Evolutionary conservation across 1,284 basidiomycete species (phyloP).

Genomic region (Phenoliferia sp.): DNA sequence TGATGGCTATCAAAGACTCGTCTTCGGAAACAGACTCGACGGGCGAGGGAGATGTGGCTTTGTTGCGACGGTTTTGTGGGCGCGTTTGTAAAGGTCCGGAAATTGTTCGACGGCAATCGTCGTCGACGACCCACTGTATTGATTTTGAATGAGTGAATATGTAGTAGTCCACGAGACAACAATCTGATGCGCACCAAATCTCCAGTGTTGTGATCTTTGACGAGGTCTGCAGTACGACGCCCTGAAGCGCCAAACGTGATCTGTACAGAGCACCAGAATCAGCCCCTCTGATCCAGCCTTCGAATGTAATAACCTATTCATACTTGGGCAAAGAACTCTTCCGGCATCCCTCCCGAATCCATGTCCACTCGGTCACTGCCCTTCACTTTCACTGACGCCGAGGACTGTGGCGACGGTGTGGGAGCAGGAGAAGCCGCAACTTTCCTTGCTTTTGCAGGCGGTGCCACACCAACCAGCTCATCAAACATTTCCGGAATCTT

Average conservation of each 20-base stretch:
- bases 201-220: neutral
- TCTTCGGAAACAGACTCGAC: no score
- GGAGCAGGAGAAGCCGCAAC: neutral
- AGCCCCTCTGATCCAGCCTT: neutral
- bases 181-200: neutral
- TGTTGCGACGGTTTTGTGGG: neutral
- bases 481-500: neutral
- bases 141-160: neutral
- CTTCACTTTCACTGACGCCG: neutral
- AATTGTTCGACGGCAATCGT: neutral
- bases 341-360: neutral
- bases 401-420: neutral
- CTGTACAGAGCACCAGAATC: neutral
- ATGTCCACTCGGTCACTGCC: neutral
- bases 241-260: neutral
- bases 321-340: neutral
- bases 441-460: neutral
- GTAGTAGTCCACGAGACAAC: neutral
- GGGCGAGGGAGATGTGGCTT: no score
- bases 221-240: neutral
- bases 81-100: neutral
- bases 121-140: neutral
- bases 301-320: neutral
- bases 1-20: neutral
- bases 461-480: neutral